phyloP scores from a whole-genome alignment of 192 early-diverging fungal genomes.

The Chytriomyces sp. region DNA sequence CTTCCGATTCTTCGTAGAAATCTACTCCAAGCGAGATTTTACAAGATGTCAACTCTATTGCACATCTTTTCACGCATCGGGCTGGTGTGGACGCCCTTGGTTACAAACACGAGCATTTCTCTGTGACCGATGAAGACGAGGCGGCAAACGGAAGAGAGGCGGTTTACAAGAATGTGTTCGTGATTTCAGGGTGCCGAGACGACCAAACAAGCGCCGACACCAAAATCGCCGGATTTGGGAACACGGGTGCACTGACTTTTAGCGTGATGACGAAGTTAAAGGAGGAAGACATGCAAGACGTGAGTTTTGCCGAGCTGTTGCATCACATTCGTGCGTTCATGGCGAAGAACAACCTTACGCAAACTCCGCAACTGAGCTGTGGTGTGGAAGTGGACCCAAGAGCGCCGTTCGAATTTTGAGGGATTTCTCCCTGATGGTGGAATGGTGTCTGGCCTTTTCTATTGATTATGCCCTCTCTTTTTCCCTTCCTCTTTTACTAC shows the following conservation, averaged over 20 bases:
- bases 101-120: constrained; percentile 25
- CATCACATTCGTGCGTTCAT: constrained; percentile 9
- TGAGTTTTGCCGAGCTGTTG: background rate
- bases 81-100: background rate
- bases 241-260: constrained; percentile 24
- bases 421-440: too few relatives aligned
- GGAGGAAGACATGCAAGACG: background rate
- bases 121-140: background rate
- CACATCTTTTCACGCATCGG: background rate
- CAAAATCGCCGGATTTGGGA: constrained; percentile 3
- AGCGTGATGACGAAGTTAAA: constrained; percentile 15
- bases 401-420: too few relatives aligned
- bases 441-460: too few relatives aligned
- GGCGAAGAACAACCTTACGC: background rate
- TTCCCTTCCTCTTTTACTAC: too few relatives aligned
- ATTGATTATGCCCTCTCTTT: too few relatives aligned
- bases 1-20: too few relatives aligned
- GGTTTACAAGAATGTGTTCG: constrained; percentile 49
- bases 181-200: constrained; percentile 65
- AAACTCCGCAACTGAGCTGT: constrained; percentile 13
- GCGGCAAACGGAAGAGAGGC: too few relatives aligned
- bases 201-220: constrained; percentile 63
- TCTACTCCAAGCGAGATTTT: too few relatives aligned
- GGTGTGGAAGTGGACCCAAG: constrained; percentile 14
- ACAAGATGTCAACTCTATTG: too few relatives aligned